Percentiles rank a stretch among this genome's conserved stretches.
Evolutionary conservation across 2,329 filamentous ascomycete genomes (phyloP).

Genomic region (Trichoderma koningii): DNA sequence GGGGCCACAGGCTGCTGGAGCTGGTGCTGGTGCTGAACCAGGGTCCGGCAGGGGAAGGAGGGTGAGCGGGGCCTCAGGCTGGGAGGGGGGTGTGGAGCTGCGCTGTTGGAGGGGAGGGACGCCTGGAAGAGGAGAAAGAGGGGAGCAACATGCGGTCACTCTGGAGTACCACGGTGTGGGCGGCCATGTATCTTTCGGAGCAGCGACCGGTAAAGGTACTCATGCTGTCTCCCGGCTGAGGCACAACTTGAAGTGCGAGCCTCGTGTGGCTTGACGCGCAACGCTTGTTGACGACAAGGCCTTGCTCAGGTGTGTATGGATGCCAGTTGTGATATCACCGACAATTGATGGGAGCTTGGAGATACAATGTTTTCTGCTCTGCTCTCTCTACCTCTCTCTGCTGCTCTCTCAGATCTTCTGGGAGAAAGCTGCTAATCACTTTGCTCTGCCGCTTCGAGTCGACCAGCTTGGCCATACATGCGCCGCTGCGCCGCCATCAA

Average conservation of each 20-base stretch:
- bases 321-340: neutral
- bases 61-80: slow-evolving; percentile 6
- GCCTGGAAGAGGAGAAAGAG: neutral
- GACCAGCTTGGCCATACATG: no score
- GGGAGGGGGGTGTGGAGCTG: slow-evolving; percentile 14
- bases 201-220: neutral
- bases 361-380: no score
- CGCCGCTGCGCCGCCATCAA: no score
- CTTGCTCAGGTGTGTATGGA: neutral
- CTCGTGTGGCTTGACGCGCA: slow-evolving; percentile 9
- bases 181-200: slow-evolving; percentile 15
- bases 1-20: neutral
- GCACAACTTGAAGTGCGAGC: neutral
- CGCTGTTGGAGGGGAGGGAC: slow-evolving; percentile 8
- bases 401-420: no score
- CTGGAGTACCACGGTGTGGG: slow-evolving; percentile 17
- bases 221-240: no score
- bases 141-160: slow-evolving; percentile 3
- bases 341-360: no score
- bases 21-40: slow-evolving; percentile 15
- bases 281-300: neutral
- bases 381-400: no score
- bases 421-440: no score
- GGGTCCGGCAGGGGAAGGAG: slow-evolving; percentile 22
- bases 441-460: no score